These are phyloP conservation scores for Elsinoe arachidis DNA, from an alignment of 2,329 filamentous ascomycete genomes.

Conservation along the genomic window DNA sequence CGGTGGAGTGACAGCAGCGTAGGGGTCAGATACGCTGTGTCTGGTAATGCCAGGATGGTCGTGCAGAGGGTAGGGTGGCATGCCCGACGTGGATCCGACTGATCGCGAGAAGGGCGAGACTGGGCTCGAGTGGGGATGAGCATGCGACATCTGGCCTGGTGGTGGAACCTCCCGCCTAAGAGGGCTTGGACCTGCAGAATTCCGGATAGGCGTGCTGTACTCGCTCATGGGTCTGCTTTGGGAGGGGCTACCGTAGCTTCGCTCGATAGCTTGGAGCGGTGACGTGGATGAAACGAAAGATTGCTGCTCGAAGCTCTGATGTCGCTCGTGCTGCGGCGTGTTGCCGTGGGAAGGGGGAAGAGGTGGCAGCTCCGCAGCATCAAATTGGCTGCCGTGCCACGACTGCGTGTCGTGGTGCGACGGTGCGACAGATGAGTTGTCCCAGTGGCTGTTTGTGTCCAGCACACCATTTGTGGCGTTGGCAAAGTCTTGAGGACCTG, in stretches of 20 bases:
- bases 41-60: slow-evolving; percentile 20
- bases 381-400: slow-evolving; percentile 48
- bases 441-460: slow-evolving; percentile 6
- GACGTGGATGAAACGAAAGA: slow-evolving; percentile 18
- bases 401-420: slow-evolving; percentile 52
- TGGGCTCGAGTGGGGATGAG: slow-evolving; percentile 2
- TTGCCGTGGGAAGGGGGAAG: slow-evolving; percentile 31
- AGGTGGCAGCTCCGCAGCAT: slow-evolving; percentile 22
- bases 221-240: slow-evolving; percentile 6
- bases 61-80: slow-evolving; percentile 9
- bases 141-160: background rate
- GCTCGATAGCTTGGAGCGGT: slow-evolving; percentile 25
- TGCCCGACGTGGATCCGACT: slow-evolving; percentile 13
- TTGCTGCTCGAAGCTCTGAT: slow-evolving; percentile 8
- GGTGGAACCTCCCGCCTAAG: background rate
- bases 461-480: slow-evolving; percentile 8
- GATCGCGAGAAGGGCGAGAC: slow-evolving; percentile 11
- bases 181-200: background rate
- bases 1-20: slow-evolving; percentile 22
- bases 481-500: slow-evolving; percentile 8
- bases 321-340: slow-evolving; percentile 15
- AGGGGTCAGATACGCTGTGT: slow-evolving; percentile 27
- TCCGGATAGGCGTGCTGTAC: background rate
- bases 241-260: slow-evolving; percentile 18
- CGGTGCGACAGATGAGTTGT: slow-evolving; percentile 24